These are phyloP conservation scores for Scedosporium minutisporum DNA, from an alignment of 2,329 filamentous ascomycete species.

Conservation along the genomic window DNA sequence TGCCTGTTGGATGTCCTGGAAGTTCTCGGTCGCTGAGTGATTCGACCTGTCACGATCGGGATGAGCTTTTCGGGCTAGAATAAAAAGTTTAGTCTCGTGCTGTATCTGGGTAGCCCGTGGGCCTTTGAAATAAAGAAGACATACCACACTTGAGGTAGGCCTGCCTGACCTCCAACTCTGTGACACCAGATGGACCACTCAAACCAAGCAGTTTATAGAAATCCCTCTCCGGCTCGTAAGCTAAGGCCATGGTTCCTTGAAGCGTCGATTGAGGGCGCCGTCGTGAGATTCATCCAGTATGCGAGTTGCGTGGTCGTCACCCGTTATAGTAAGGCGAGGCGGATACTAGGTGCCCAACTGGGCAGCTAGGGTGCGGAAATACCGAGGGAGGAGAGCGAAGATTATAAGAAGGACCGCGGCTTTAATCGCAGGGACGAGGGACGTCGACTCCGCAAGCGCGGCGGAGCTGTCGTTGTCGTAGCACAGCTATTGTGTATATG, in stretches of 20 bases:
- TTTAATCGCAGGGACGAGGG: not conserved
- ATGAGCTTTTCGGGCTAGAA: constrained; percentile 69
- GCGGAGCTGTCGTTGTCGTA: not conserved
- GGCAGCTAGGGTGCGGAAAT: not conserved
- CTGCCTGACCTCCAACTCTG: not conserved
- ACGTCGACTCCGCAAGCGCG: not conserved
- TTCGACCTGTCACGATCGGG: constrained; percentile 81
- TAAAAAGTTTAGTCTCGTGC: not conserved
- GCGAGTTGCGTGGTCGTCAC: not conserved
- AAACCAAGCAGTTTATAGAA: constrained; percentile 76
- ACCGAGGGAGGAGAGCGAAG: not conserved
- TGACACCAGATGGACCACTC: not conserved
- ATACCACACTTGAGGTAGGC: constrained; percentile 7
- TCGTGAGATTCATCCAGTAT: not conserved
- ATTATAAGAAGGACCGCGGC: not conserved
- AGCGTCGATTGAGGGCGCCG: not conserved
- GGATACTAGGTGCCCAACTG: not conserved
- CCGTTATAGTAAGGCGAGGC: not conserved
- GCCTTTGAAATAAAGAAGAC: not conserved
- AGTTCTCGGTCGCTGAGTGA: constrained; percentile 70
- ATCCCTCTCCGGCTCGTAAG: constrained; percentile 37
- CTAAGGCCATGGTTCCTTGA: not conserved
- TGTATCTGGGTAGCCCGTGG: not conserved
- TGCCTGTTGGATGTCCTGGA: constrained; percentile 78
- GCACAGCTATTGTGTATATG: not conserved